phyloP scores from a whole-genome alignment of 257 asterid genomes.

The Nyctanthes arbortristis region DNA sequence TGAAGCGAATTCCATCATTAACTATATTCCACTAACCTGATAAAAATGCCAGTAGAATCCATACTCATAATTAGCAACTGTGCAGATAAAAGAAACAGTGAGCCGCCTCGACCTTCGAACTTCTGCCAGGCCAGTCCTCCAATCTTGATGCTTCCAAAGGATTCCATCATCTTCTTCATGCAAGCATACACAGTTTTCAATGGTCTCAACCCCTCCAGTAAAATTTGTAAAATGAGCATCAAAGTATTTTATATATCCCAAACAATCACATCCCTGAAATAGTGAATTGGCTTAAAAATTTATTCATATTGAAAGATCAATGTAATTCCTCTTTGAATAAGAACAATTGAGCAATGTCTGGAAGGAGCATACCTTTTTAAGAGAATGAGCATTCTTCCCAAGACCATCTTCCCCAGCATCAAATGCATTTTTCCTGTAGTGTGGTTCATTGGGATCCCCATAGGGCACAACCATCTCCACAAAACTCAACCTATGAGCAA shows the following conservation, averaged over 20 bases:
- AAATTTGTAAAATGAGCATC: slow-evolving; percentile 92
- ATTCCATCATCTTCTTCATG: slow-evolving; percentile 97
- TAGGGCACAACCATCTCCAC: slow-evolving; percentile 48
- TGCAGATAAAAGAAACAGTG: slow-evolving; percentile 90
- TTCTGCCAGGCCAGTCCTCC: slow-evolving; percentile 97
- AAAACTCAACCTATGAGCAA: slow-evolving; percentile 54
- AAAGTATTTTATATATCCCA: slow-evolving; percentile 80
- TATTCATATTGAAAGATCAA: slow-evolving; percentile 1
- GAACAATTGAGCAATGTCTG: neutral
- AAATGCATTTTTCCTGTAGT: slow-evolving; percentile 94
- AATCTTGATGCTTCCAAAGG: slow-evolving; percentile 98
- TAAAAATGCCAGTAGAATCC: slow-evolving; percentile 98
- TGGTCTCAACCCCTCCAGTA: slow-evolving; percentile 96
- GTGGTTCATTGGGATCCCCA: slow-evolving; percentile 67
- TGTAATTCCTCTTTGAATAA: slow-evolving; percentile 19
- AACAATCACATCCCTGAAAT: slow-evolving; percentile 95
- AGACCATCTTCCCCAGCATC: slow-evolving; percentile 99
- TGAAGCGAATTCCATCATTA: neutral
- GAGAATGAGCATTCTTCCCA: slow-evolving; percentile 96
- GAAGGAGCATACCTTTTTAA: slow-evolving; percentile 63
- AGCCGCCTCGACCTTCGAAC: slow-evolving; percentile 97
- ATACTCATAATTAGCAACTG: slow-evolving; percentile 96
- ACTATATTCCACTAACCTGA: slow-evolving; percentile 58
- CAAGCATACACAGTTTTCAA: slow-evolving; percentile 93
- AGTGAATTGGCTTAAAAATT: slow-evolving; percentile 13